These are phyloP conservation scores for Starmerella sp. DNA, from an alignment of 805 yeast genomes.

Conservation along the genomic window DNA sequence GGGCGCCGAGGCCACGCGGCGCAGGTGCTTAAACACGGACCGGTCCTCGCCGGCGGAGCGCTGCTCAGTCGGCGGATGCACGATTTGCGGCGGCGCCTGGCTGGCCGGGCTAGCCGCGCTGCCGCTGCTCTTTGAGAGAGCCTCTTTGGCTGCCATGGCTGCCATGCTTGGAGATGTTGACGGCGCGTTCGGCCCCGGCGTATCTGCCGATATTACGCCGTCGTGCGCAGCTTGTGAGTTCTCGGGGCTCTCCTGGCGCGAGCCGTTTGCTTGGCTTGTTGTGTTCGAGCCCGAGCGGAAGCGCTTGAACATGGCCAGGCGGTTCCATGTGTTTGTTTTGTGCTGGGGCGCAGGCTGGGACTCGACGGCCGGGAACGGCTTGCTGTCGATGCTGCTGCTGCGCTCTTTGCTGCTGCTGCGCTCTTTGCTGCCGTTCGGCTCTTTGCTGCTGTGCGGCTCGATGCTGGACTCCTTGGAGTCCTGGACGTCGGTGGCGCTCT, in stretches of 20 bases:
- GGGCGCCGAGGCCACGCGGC: slow-evolving; percentile 83
- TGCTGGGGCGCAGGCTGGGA: slow-evolving; percentile 1
- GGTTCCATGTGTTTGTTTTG: slow-evolving; percentile 13
- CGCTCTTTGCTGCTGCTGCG: background rate
- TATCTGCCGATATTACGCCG: background rate
- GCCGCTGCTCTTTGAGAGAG: slow-evolving; percentile 7
- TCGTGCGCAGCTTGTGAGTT: background rate
- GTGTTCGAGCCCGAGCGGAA: slow-evolving; percentile 16
- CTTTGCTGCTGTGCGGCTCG: background rate
- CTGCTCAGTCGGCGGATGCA: background rate
- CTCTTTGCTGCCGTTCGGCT: background rate
- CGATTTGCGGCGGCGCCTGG: background rate
- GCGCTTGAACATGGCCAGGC: slow-evolving; percentile 13
- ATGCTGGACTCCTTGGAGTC: slow-evolving; percentile 3
- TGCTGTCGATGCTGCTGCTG: background rate
- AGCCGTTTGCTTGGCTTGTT: background rate
- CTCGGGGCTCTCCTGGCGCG: slow-evolving; percentile 3
- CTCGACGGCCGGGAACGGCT: background rate
- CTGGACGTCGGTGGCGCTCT: background rate
- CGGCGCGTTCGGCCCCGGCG: background rate
- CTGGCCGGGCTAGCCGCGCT: background rate
- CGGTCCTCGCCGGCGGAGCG: slow-evolving; percentile 10
- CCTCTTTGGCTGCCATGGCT: slow-evolving; percentile 16
- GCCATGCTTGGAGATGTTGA: slow-evolving; percentile 6
- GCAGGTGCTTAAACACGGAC: slow-evolving; percentile 22